Base-by-base conservation (phyloP, 2,329 filamentous ascomycete species). In the Penicillium sp. region DNA sequence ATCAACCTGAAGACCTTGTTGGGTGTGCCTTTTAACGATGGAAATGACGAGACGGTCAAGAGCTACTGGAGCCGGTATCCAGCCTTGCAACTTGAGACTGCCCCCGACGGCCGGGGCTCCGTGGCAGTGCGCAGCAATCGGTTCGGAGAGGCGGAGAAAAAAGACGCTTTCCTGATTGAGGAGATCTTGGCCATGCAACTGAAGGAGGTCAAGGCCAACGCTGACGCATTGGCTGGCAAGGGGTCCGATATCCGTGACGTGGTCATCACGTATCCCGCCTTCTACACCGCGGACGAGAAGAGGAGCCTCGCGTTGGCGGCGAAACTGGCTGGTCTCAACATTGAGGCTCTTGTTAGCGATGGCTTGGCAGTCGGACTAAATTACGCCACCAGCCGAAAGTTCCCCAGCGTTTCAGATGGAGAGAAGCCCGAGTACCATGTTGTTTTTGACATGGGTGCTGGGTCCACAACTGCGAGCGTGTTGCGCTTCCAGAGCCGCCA, bases 361-460 rank as follows among this genome's bases (percentile, higher is more conserved):
- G 90, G 90, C 11, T 70, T 96, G 47, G 89, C 93, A 20, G 91
- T 98, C 42, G 93, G 89, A 17, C 71, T 98, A 53, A 94, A 98
- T 70, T 98, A 97, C 66, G 93, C 93, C 29, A 96, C 89, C 18
- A 86, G 80, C 58, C 81, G 93, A 57, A 88, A 86, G 11, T 98
- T 97, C 67, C 88, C 90, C 25, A 88, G 80, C 56, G 75, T 93
- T 45, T 86, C 80, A 39, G 83, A 93, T 38, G 88, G 87, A 39
- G 84, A 79, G 50, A 89, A 89, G 71, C 84, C 93, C 0, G 93
- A 98, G 68, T 80, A 90, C 56, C 88, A 98, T 69, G 71, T 98
- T 64, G 81, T 98, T 19, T 98, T 93, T 60, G 93, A 98, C 63
- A 97, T 98, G 90, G 93, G 93, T 53, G 90, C 93, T 53, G 93